These are phyloP conservation scores for Globisporangium apiculatum DNA, from an alignment of 352 stramenopile species.

Conservation along the genomic window DNA sequence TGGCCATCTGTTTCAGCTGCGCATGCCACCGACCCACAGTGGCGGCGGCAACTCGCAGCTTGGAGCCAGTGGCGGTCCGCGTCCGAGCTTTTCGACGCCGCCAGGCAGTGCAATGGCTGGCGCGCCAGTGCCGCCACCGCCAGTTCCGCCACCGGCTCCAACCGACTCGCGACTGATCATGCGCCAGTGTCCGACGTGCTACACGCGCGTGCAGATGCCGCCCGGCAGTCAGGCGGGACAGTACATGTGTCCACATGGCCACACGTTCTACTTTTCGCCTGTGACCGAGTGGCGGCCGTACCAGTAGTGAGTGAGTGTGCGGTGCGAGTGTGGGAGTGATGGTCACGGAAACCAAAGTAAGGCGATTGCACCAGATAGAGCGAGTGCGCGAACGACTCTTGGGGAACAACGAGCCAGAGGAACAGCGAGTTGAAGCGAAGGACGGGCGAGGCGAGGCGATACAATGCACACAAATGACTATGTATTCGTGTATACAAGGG, in stretches of 20 bases:
- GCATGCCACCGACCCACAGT: slow-evolving; percentile 29
- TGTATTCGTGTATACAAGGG: too few species aligned
- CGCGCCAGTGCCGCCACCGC: neutral
- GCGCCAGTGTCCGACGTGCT: slow-evolving; percentile 82
- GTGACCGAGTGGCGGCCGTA: slow-evolving; percentile 28
- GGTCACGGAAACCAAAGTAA: too few species aligned
- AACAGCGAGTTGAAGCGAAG: too few species aligned
- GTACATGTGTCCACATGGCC: slow-evolving; percentile 85
- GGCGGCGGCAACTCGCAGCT: slow-evolving; percentile 27
- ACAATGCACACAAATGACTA: too few species aligned
- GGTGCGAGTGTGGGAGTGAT: slow-evolving; percentile 1
- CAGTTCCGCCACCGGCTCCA: slow-evolving; percentile 3
- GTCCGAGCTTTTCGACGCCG: slow-evolving; percentile 24
- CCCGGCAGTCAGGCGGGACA: slow-evolving; percentile 75
- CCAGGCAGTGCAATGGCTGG: neutral
- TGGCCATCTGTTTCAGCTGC: slow-evolving; percentile 66
- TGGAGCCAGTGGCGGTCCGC: slow-evolving; percentile 3
- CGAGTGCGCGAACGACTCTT: neutral
- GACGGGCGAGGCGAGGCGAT: too few species aligned
- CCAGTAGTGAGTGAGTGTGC: slow-evolving; percentile 5
- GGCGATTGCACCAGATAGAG: neutral
- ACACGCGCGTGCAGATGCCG: slow-evolving; percentile 84
- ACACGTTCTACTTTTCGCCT: slow-evolving; percentile 83
- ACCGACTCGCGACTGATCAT: slow-evolving; percentile 47
- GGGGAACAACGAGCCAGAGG: too few species aligned